These are phyloP conservation scores for Mortierella sp. DNA, from an alignment of 371 early-diverging fungal species.

Conservation along the genomic window DNA sequence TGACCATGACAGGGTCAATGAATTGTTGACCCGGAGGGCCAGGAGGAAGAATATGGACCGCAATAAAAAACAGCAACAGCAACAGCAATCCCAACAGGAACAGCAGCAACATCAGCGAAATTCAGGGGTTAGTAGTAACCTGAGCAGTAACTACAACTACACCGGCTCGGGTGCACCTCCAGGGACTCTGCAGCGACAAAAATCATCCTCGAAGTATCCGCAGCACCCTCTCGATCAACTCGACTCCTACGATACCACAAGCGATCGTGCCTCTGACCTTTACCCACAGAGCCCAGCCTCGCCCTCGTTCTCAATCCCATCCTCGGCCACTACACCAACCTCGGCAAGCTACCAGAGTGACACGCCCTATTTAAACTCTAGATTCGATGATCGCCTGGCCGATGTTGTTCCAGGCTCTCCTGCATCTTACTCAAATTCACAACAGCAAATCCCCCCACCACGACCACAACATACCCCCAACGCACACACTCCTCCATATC, in stretches of 20 bases:
- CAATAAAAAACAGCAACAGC: slow-evolving; percentile 24
- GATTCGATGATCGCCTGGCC: slow-evolving; percentile 22
- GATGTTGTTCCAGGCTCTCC: slow-evolving; percentile 12
- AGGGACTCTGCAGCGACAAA: slow-evolving; percentile 24
- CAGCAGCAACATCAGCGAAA: slow-evolving; percentile 22
- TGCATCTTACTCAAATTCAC: not conserved
- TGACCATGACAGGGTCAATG: slow-evolving; percentile 51
- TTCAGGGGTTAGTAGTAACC: not conserved
- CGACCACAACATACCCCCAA: slow-evolving; percentile 1
- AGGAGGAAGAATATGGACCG: slow-evolving; percentile 23
- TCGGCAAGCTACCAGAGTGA: slow-evolving; percentile 28
- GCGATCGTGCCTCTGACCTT: slow-evolving; percentile 9
- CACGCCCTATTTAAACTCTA: slow-evolving; percentile 20
- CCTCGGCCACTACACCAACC: slow-evolving; percentile 44
- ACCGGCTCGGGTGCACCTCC: not conserved
- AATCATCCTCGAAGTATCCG: not conserved
- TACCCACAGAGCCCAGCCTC: slow-evolving; percentile 31
- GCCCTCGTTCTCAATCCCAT: slow-evolving; percentile 39
- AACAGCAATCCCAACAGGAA: slow-evolving; percentile 27
- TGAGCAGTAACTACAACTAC: slow-evolving; percentile 3
- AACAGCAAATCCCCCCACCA: slow-evolving; percentile 1
- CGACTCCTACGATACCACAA: slow-evolving; percentile 18
- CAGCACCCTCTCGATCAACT: slow-evolving; percentile 28
- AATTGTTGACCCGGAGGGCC: slow-evolving; percentile 35
- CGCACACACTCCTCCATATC: slow-evolving; percentile 22